Evolutionary conservation across 2,329 filamentous ascomycete species (phyloP).

Genomic region (Mycocentrospora acerina): DNA sequence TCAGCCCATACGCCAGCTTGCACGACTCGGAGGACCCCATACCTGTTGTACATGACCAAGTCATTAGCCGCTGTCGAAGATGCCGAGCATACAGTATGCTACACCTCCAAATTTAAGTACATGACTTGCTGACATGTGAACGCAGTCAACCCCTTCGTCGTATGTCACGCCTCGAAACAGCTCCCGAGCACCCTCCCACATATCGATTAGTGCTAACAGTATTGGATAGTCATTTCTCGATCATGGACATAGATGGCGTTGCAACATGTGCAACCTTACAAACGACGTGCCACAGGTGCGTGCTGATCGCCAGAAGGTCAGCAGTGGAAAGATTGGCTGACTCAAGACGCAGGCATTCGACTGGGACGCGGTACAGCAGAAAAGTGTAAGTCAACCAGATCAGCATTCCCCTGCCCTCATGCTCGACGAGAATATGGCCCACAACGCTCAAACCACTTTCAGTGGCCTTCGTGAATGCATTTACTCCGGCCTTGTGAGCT

Average conservation of each 20-base stretch:
- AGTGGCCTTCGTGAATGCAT: no score
- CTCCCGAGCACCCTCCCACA: neutral
- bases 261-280: slow-evolving; percentile 99
- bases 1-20: slow-evolving; percentile 90
- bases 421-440: no score
- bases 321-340: slow-evolving; percentile 1
- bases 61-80: slow-evolving; percentile 93
- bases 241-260: slow-evolving; percentile 95
- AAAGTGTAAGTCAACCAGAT: slow-evolving; percentile 59
- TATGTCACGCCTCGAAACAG: neutral
- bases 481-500: neutral
- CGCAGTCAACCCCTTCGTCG: slow-evolving; percentile 97
- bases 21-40: slow-evolving; percentile 91
- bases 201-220: slow-evolving; percentile 10
- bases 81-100: slow-evolving; percentile 73
- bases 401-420: no score
- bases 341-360: slow-evolving; percentile 67
- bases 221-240: slow-evolving; percentile 70
- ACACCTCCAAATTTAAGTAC: neutral
- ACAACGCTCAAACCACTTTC: no score
- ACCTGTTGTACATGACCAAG: slow-evolving; percentile 91
- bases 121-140: slow-evolving; percentile 63
- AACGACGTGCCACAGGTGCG: slow-evolving; percentile 88
- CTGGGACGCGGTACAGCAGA: slow-evolving; percentile 91
- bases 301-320: neutral